Evolutionary conservation across 2,329 filamentous ascomycete genomes (phyloP).

Genomic region (Harringtonia aguacate): DNA sequence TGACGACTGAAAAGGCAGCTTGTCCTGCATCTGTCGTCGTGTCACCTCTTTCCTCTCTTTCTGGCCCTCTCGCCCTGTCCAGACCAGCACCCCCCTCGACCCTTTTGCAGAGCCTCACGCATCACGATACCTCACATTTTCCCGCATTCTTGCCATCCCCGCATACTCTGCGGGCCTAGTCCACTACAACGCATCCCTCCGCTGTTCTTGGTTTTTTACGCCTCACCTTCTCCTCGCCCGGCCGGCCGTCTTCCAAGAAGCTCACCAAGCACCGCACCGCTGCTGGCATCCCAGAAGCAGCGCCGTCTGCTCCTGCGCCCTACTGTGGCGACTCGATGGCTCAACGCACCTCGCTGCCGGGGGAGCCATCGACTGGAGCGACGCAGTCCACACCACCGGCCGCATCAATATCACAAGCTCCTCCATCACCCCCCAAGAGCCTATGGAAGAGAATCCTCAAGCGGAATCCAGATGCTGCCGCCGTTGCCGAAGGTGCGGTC

Average conservation of each 20-base stretch:
- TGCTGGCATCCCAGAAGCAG: slow-evolving; percentile 5
- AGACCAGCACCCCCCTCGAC: background rate
- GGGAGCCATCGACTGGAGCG: slow-evolving; percentile 1
- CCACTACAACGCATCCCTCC: slow-evolving; percentile 5
- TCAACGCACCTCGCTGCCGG: slow-evolving; percentile 1
- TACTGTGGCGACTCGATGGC: slow-evolving; percentile 7
- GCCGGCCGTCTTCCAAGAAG: slow-evolving; percentile 1
- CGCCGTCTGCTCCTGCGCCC: slow-evolving; percentile 3
- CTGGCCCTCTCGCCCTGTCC: no score
- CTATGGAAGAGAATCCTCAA: slow-evolving; percentile 10
- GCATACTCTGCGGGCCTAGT: slow-evolving; percentile 4
- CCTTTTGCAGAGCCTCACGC: background rate
- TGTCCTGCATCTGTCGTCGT: no score
- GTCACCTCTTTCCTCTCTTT: no score
- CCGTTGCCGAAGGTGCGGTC: background rate
- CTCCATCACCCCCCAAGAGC: slow-evolving; percentile 13
- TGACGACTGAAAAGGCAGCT: background rate
- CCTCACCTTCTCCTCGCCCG: background rate
- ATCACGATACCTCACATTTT: background rate
- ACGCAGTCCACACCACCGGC: background rate
- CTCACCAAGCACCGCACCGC: background rate
- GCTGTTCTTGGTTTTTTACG: slow-evolving; percentile 3
- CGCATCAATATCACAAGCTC: background rate
- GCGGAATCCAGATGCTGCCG: slow-evolving; percentile 1
- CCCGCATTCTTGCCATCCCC: background rate